Evolutionary conservation across 164 flowering plant genomes (phyloP).

Genomic region (Nymphaea colorata): DNA sequence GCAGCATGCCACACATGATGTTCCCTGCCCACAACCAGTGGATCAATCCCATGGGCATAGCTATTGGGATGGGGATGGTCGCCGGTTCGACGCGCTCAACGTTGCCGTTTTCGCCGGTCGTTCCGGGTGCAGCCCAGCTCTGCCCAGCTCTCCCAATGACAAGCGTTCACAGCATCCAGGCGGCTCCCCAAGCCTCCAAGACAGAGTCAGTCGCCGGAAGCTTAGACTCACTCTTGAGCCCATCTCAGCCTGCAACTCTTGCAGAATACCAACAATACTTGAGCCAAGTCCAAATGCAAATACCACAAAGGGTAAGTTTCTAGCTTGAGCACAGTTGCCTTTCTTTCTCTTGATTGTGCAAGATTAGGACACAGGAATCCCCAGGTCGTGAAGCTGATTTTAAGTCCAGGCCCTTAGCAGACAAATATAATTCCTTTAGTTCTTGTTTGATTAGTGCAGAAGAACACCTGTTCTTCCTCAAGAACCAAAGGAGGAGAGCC

Average conservation of each 20-base stretch:
- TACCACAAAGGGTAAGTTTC: neutral
- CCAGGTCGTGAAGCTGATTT: no score
- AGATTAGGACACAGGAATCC: neutral
- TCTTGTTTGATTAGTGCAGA: neutral
- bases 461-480: no score
- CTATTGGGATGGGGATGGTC: constrained; percentile 35
- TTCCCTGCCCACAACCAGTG: constrained; percentile 70
- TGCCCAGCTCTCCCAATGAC: neutral
- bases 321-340: neutral
- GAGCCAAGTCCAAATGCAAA: neutral
- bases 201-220: neutral
- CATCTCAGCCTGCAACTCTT: neutral
- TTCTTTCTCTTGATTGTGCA: neutral
- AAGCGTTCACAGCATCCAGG: neutral
- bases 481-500: no score
- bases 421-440: no score
- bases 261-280: neutral
- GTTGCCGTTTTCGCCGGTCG: neutral
- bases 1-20: constrained; percentile 76
- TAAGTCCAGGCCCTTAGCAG: no score
- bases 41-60: constrained; percentile 73
- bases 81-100: neutral
- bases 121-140: neutral
- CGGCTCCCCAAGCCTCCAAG: neutral
- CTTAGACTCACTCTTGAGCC: neutral